Evolutionary conservation across 1,139 yeast genomes (phyloP), one percentile per base, ranked within the genome.

Genomic region (Blastobotrys illinoisensis): DNA sequence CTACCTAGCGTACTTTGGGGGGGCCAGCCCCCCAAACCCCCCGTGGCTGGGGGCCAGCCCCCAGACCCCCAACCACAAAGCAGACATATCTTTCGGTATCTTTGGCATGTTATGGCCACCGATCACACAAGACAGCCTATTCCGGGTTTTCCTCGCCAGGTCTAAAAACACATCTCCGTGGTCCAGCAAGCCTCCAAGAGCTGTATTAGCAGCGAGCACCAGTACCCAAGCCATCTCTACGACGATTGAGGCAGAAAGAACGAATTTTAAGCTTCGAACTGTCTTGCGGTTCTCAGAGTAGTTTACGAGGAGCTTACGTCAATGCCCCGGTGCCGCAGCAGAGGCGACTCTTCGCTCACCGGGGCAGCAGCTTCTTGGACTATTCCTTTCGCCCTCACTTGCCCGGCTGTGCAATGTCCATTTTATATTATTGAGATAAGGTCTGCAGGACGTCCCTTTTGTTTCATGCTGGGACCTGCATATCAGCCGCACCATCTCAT

Each of bases 151-250:
- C n/a, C n/a, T n/a, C 1, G 80, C 70, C 59, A 83, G 73, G 64
- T 79, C 81, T 54, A 83, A 71, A 63, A 82, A 85, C 9, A 87
- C 83, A 52, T 82, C 76, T 2, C 86, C 88, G 26, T 79, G 73
- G 51, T 77, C 75, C 59, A 78, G 75, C 56, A 84, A 74, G 1
- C 83, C 81, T 0, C 88, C 87, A 54, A 85, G 75, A 1, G 85
- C 72, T 19, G 82, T 78, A 47, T 84, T 79, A 9, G 85, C 66
- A 43, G 83, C 64, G 23, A 82, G 72, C 24, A 78, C 62, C 1
- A 82, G 64, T 24, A 80, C 69, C 68, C 83, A 72, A 0, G 77
- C 57, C 7, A 76, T 58, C 7, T 80, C 66, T 36, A 80, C 65
- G 1, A 67, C 60, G 44, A 76, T 67, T 14, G 82, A 72, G 1